These are phyloP conservation scores for Xylaria sp. DNA, from an alignment of 2,329 filamentous ascomycete species.

Conservation along the genomic window DNA sequence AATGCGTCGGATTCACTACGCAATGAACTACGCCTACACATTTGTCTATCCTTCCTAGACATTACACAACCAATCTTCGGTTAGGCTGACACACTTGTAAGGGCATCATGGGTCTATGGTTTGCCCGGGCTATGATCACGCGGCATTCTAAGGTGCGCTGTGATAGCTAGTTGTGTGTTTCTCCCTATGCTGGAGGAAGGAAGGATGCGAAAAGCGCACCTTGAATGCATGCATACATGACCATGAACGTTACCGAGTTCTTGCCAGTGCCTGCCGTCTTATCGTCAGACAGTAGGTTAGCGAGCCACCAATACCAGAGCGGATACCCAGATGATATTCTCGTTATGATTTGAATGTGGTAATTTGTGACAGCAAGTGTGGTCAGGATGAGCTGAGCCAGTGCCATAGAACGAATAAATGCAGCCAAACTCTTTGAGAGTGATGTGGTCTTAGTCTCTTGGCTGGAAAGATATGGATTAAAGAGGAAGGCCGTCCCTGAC, in stretches of 20 bases:
- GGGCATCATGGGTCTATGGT: no score
- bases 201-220: slow-evolving; percentile 86
- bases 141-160: no score
- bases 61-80: no score
- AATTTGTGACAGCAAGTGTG: slow-evolving; percentile 73
- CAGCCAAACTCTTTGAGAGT: slow-evolving; percentile 15
- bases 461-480: slow-evolving; percentile 5
- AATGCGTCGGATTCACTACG: no score
- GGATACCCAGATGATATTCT: slow-evolving; percentile 87
- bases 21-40: no score
- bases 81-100: no score
- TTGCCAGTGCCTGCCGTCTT: slow-evolving; percentile 40
- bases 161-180: neutral
- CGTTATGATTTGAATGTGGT: slow-evolving; percentile 94
- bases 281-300: slow-evolving; percentile 50
- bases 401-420: slow-evolving; percentile 64
- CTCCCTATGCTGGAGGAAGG: slow-evolving; percentile 77
- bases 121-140: no score
- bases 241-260: slow-evolving; percentile 67
- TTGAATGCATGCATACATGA: slow-evolving; percentile 84
- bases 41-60: no score
- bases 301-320: slow-evolving; percentile 86
- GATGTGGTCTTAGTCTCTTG: neutral
- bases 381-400: slow-evolving; percentile 75
- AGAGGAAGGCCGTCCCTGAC: slow-evolving; percentile 59